These are phyloP conservation scores for Barbatosphaeria neglecta DNA, from an alignment of 495 filamentous ascomycete species.

Conservation along the genomic window DNA sequence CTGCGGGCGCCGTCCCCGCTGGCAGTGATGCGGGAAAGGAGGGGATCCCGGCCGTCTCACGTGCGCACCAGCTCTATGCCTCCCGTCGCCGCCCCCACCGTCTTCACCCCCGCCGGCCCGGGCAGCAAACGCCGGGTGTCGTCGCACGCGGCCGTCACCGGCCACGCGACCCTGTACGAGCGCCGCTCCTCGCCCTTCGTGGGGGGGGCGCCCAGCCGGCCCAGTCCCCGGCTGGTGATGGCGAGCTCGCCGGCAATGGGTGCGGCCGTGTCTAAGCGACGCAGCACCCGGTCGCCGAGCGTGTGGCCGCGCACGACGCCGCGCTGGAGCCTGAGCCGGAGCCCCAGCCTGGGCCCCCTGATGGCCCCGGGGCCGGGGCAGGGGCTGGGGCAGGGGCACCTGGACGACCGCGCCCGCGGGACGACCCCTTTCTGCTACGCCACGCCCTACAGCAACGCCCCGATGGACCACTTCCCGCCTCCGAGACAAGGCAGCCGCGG, in stretches of 20 bases:
- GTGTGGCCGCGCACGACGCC: constrained; percentile 32
- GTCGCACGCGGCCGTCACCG: constrained; percentile 11
- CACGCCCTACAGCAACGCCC: constrained; percentile 43
- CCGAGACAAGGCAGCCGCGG: constrained; percentile 3
- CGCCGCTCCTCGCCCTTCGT: constrained; percentile 26
- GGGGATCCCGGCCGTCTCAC: constrained; percentile 25
- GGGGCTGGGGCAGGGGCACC: neutral
- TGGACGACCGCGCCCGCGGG: constrained; percentile 15
- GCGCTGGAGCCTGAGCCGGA: constrained; percentile 29
- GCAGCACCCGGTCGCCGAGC: constrained; percentile 29
- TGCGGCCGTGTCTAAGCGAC: constrained; percentile 18
- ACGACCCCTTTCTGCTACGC: constrained; percentile 40
- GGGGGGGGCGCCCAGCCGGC: constrained; percentile 2
- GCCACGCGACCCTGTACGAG: constrained; percentile 12
- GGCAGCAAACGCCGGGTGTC: constrained; percentile 27
- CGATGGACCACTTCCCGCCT: constrained; percentile 12
- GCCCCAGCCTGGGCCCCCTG: constrained; percentile 19
- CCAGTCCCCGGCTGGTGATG: constrained; percentile 12
- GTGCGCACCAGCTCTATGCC: constrained; percentile 40
- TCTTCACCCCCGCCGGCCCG: constrained; percentile 15
- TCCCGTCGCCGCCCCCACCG: constrained; percentile 7
- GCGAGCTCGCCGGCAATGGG: constrained; percentile 3
- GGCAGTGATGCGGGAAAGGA: constrained; percentile 26
- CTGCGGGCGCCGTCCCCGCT: constrained; percentile 23
- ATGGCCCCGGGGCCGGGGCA: no score